A percentile compares a stretch with the other conserved stretches of the same genome.
These are phyloP conservation scores for Rhodotorula graminis DNA, from an alignment of 768 basidiomycete species.

Conservation along the genomic window DNA sequence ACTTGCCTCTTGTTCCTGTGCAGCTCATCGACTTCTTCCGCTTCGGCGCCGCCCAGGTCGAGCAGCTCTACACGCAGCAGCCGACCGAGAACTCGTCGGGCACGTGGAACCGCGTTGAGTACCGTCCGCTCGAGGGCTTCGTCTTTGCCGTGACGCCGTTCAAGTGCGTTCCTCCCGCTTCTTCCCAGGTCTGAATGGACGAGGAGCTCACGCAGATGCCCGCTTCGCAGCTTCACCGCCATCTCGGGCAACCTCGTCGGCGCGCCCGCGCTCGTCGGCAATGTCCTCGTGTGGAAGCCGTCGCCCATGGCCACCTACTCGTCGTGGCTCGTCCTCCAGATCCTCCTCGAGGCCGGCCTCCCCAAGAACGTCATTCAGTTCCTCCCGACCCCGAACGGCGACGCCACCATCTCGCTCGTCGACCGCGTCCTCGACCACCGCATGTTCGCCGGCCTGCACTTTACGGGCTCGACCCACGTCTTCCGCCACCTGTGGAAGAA, in stretches of 20 bases:
- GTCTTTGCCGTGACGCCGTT: conserved; percentile 96
- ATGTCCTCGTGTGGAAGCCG: conserved; percentile 95
- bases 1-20: background rate
- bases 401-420: conserved; percentile 45
- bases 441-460: conserved; percentile 82
- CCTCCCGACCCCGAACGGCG: conserved; percentile 78
- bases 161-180: conserved; percentile 55
- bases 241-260: conserved; percentile 88
- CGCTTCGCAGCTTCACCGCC: conserved; percentile 72
- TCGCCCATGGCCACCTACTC: conserved; percentile 92
- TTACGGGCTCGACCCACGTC: conserved; percentile 90
- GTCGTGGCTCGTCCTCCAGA: conserved; percentile 85
- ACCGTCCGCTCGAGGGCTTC: conserved; percentile 96
- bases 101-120: conserved; percentile 94
- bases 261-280: conserved; percentile 90
- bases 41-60: conserved; percentile 93
- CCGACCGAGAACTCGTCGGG: conserved; percentile 79
- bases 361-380: conserved; percentile 96
- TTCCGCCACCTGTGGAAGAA: conserved; percentile 97
- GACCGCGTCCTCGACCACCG: conserved; percentile 67
- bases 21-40: conserved; percentile 88
- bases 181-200: background rate
- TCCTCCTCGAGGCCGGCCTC: conserved; percentile 87
- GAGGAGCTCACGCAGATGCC: no score
- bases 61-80: conserved; percentile 87